These are phyloP conservation scores for Aspergillus brunneoviolaceus DNA, from an alignment of 2,329 filamentous ascomycete genomes.

Conservation along the genomic window DNA sequence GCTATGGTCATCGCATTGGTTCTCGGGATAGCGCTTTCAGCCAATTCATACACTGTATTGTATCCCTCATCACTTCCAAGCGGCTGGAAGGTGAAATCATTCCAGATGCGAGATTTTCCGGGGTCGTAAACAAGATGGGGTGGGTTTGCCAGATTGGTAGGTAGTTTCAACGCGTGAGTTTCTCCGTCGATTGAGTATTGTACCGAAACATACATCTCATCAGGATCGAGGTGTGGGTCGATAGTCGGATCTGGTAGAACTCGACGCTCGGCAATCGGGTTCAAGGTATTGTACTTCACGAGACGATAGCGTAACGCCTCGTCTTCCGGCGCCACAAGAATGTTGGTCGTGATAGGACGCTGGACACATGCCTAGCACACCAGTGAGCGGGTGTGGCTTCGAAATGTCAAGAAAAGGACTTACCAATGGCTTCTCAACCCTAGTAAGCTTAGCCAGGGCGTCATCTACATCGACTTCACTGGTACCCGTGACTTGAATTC, in stretches of 20 bases:
- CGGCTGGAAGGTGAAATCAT: slow-evolving; percentile 29
- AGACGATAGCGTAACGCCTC: slow-evolving; percentile 17
- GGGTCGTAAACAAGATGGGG: slow-evolving; percentile 18
- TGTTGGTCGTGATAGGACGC: slow-evolving; percentile 20
- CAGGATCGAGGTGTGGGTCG: slow-evolving; percentile 13
- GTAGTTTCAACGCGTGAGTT: slow-evolving; percentile 10
- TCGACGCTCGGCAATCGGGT: slow-evolving; percentile 20
- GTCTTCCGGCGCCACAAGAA: slow-evolving; percentile 15
- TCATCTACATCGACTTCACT: slow-evolving; percentile 26
- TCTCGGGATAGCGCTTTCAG: slow-evolving; percentile 14
- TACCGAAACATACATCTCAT: slow-evolving; percentile 26
- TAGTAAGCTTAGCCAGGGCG: slow-evolving; percentile 28
- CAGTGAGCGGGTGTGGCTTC: not conserved
- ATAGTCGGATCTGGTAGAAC: slow-evolving; percentile 24
- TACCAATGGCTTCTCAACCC: slow-evolving; percentile 31
- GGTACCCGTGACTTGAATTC: slow-evolving; percentile 28
- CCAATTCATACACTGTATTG: slow-evolving; percentile 13
- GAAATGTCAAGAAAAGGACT: not conserved
- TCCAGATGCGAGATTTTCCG: slow-evolving; percentile 33
- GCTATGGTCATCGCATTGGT: slow-evolving; percentile 2
- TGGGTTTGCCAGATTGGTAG: slow-evolving; percentile 21
- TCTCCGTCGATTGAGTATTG: slow-evolving; percentile 20
- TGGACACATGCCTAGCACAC: slow-evolving; percentile 19
- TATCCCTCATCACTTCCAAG: slow-evolving; percentile 31
- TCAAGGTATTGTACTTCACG: slow-evolving; percentile 21